These are phyloP conservation scores for Fusarium secorum DNA, from an alignment of 2,329 filamentous ascomycete species.

Conservation along the genomic window DNA sequence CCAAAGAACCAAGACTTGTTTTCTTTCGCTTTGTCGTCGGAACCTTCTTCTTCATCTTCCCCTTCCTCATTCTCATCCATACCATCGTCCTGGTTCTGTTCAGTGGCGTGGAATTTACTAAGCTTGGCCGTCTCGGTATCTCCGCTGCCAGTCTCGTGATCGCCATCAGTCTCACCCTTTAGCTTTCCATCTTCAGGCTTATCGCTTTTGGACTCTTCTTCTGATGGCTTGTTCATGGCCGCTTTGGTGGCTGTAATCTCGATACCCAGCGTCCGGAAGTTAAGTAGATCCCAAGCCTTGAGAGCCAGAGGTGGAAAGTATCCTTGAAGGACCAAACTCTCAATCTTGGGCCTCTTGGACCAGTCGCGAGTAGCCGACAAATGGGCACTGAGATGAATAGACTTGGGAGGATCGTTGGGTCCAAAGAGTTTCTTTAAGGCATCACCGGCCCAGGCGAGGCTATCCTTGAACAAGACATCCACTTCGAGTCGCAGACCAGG, in stretches of 20 bases:
- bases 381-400: neutral
- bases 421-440: fast-evolving
- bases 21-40: neutral
- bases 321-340: neutral
- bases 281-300: neutral
- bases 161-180: neutral
- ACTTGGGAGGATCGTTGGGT: neutral
- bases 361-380: neutral
- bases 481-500: neutral
- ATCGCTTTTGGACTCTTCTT: fast-evolving
- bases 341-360: neutral
- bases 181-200: neutral
- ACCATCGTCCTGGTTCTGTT: fast-evolving
- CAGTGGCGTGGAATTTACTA: fast-evolving
- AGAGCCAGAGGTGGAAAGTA: neutral
- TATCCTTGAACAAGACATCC: neutral
- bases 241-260: neutral
- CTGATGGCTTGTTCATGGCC: neutral
- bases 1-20: neutral
- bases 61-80: neutral
- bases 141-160: neutral
- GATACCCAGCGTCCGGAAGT: neutral
- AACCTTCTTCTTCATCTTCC: neutral
- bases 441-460: fast-evolving
- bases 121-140: neutral